phyloP scores from a whole-genome alignment of 2,329 filamentous ascomycete species.

The Trichophyton schoenleinii region DNA sequence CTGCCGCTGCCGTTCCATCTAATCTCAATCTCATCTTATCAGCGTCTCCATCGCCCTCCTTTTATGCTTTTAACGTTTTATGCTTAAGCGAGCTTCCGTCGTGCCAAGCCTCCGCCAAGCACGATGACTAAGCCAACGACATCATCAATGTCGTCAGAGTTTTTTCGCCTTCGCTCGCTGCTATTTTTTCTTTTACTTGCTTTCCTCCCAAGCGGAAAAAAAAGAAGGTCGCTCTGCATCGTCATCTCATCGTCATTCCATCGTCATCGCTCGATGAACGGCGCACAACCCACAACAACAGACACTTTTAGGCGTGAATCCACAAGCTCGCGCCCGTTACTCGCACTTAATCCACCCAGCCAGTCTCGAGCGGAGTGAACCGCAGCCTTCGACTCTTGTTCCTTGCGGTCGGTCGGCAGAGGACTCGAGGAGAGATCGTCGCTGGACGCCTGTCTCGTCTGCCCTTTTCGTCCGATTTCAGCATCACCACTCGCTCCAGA shows the following conservation, averaged over 20 bases:
- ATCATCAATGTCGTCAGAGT: conserved; percentile 17
- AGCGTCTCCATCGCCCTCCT: not conserved
- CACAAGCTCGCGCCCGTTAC: not conserved
- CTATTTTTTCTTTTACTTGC: conserved; percentile 12
- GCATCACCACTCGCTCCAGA: conserved; percentile 10
- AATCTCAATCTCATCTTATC: not conserved
- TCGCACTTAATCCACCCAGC: conserved; percentile 10
- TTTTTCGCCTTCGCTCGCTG: conserved; percentile 7
- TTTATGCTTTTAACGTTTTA: not conserved
- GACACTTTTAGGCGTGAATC: conserved; percentile 2
- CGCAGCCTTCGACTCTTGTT: not conserved
- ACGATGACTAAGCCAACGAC: conserved; percentile 8
- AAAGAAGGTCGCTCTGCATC: conserved; percentile 10
- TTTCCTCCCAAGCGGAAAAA: not conserved
- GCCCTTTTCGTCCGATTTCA: conserved; percentile 6
- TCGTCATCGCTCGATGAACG: conserved; percentile 4
- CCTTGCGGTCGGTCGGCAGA: conserved; percentile 4
- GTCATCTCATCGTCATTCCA: conserved; percentile 12
- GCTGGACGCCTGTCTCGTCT: conserved; percentile 4
- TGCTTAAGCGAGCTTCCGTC: not conserved
- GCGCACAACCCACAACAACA: conserved; percentile 8
- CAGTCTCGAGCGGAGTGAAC: conserved; percentile 14
- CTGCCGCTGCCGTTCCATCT: not conserved
- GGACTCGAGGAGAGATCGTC: conserved; percentile 8
- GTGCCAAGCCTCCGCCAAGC: not conserved